Evolutionary conservation across 1,284 basidiomycete genomes (phyloP).

Genomic region (Cryptococcus maquisensis): DNA sequence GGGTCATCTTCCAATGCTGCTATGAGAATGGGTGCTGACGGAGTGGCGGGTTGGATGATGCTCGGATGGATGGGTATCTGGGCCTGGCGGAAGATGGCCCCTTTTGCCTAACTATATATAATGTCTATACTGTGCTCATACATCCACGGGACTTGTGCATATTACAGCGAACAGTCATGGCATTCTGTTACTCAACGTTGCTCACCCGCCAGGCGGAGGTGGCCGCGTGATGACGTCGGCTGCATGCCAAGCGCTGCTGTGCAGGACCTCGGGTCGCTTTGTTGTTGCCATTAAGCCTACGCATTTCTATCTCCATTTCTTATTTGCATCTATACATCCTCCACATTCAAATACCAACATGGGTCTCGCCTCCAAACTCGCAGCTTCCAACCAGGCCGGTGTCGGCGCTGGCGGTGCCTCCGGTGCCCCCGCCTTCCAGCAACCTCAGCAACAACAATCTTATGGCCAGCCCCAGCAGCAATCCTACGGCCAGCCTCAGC

Average conservation of each 20-base stretch:
- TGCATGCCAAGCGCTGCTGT: too few relatives aligned
- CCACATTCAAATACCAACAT: conserved; percentile 14
- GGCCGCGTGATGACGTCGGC: background rate
- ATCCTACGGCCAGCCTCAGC: conserved; percentile 14
- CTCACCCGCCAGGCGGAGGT: background rate
- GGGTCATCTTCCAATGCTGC: background rate
- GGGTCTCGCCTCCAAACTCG: conserved; percentile 40
- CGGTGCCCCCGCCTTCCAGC: conserved; percentile 1
- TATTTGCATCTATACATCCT: conserved; percentile 1
- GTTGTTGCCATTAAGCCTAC: background rate
- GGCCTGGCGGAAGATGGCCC: background rate
- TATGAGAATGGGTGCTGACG: background rate
- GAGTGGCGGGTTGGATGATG: background rate
- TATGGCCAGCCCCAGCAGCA: conserved; percentile 3
- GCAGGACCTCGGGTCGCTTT: too few relatives aligned
- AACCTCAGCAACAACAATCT: conserved; percentile 4
- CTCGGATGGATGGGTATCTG: background rate
- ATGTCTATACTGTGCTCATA: too few relatives aligned
- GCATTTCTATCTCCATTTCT: background rate
- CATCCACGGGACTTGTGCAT: too few relatives aligned
- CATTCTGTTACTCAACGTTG: background rate
- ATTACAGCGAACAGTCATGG: too few relatives aligned
- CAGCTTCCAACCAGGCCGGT: conserved; percentile 21
- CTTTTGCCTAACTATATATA: too few relatives aligned
- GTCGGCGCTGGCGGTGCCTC: conserved; percentile 12